Evolutionary conservation across 1,139 yeast species (phyloP), one percentile per base, ranked within the genome.

Genomic region (Entelexis sorbosivorans): DNA sequence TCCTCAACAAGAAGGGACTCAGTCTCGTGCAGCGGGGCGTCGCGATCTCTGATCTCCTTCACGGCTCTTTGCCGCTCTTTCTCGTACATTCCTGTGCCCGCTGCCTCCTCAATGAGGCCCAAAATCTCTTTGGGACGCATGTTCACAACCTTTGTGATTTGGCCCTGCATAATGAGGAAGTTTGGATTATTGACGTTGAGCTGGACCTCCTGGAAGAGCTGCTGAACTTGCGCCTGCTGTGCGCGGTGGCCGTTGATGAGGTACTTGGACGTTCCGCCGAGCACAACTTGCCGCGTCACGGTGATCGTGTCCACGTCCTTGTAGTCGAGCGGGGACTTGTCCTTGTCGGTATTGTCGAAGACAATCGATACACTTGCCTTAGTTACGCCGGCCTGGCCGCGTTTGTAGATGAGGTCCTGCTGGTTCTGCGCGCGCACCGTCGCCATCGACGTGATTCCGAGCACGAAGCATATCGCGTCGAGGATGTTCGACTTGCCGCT

Each of bases 381-480:
- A 2, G 96, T 89, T 10, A 91, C 91, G 57, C 98, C 98, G 0
- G 98, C 97, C 65, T 91, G 98, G 10, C 98, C 98, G 60, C 97
- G 78, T 63, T 91, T 91, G 66, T 91, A 91, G 53, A 93, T 91
- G 65, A 93, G 76, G 66, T 93, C 99, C 63, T 91, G 97, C 47
- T 89, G 71, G 64, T 83, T 88, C 17, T 88, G 83, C 0, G 98
- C 99, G 65, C 99, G 75, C 29, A 93, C 96, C 0, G 96, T 86
- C 22, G 87, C 68, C 94, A 91, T 88, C 9, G 94, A 81, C 1
- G 96, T 83, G 56, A 93, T 89, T 51, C 99, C 99, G 35, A 93
- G 74, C n/a, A 93, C 99, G 68, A 93, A 93, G 69, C 98, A 93
- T 52, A 91, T 91, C 52, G 98, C 95, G 68, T 93, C 98, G 47